These are phyloP conservation scores for Larix sibirica DNA, from an alignment of 83 land plant species.

Conservation along the genomic window DNA sequence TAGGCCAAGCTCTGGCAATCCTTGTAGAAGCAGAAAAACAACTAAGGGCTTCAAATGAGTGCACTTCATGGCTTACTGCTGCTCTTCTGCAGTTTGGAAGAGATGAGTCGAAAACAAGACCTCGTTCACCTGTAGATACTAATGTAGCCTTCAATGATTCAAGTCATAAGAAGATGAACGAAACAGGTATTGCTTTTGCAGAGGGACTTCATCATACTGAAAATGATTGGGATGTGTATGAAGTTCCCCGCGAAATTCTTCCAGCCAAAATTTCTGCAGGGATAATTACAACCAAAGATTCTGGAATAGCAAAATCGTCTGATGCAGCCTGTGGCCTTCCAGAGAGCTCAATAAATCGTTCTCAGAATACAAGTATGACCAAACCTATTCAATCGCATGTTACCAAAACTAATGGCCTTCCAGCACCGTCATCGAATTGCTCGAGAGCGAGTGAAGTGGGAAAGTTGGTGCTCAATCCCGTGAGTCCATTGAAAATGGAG, in stretches of 20 bases:
- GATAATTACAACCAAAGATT: not conserved
- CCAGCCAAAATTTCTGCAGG: not conserved
- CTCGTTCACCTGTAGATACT: not conserved
- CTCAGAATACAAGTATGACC: not conserved
- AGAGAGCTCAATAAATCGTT: not conserved
- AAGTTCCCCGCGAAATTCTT: not conserved
- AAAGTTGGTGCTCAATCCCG: not conserved
- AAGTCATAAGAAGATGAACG: not conserved
- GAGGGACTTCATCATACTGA: not conserved
- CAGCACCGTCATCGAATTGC: too few species aligned
- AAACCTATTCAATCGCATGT: not conserved
- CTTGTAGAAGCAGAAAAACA: conserved; percentile 67
- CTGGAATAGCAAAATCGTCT: not conserved
- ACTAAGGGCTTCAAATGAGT: conserved; percentile 54
- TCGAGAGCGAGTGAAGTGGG: not conserved
- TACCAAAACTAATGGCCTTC: not conserved
- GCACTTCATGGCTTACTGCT: conserved; percentile 62
- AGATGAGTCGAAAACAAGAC: not conserved
- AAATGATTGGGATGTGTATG: not conserved
- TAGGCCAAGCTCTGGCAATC: conserved; percentile 49
- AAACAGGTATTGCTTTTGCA: not conserved
- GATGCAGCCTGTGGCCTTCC: not conserved
- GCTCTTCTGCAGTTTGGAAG: conserved; percentile 59
- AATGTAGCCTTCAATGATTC: not conserved
- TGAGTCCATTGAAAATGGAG: conserved; percentile 19